phyloP scores from a whole-genome alignment of 805 yeast species.

The Metschnikowia similis region DNA sequence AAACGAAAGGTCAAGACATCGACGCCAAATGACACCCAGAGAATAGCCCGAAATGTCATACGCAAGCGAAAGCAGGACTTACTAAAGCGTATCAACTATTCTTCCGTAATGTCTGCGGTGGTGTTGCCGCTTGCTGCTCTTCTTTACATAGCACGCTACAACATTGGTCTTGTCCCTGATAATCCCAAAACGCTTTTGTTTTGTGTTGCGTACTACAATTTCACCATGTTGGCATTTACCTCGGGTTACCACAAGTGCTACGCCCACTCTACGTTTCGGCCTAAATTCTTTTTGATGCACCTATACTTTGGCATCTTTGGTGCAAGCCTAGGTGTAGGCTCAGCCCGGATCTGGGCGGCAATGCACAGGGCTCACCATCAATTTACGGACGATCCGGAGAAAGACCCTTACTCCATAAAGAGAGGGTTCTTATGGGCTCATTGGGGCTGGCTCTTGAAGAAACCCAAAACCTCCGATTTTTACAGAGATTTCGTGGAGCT shows the following conservation, averaged over 20 bases:
- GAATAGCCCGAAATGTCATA: constrained; percentile 30
- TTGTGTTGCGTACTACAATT: constrained; percentile 28
- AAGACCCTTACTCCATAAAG: constrained; percentile 82
- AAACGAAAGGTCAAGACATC: constrained; percentile 21
- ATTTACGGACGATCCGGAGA: constrained; percentile 75
- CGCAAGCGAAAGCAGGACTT: constrained; percentile 34
- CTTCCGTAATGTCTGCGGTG: constrained; percentile 28
- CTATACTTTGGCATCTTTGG: constrained; percentile 56
- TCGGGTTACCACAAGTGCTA: constrained; percentile 42
- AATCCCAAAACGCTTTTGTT: constrained; percentile 29
- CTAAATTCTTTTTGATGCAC: constrained; percentile 33
- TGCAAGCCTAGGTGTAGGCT: constrained; percentile 71
- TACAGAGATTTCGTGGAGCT: constrained; percentile 33
- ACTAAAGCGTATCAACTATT: constrained; percentile 34
- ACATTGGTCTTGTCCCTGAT: constrained; percentile 23
- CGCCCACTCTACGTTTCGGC: constrained; percentile 36
- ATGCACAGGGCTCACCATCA: constrained; percentile 90
- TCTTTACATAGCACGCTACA: constrained; percentile 20
- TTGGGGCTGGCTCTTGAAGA: constrained; percentile 80
- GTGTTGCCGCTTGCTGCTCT: constrained; percentile 31
- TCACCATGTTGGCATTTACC: constrained; percentile 38
- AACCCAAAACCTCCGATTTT: constrained; percentile 42
- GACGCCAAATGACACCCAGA: constrained; percentile 11
- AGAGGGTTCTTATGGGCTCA: constrained; percentile 80
- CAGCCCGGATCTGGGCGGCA: constrained; percentile 74